Base-by-base conservation (phyloP, 225 moss, liverwort and hornwort genomes). In the Neckera pumila region DNA sequence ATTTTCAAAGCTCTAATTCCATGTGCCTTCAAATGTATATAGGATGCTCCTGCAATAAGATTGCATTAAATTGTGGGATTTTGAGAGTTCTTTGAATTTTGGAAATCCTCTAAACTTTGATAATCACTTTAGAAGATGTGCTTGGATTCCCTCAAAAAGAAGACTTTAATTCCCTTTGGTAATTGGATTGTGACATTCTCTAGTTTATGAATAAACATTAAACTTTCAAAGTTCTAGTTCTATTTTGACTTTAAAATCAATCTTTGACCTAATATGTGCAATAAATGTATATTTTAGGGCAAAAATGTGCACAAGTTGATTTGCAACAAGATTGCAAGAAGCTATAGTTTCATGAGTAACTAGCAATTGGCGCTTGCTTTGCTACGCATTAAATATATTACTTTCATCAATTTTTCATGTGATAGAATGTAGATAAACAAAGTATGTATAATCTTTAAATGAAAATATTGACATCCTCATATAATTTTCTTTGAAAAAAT, bases 231-330 rank as follows among this genome's bases (percentile, higher is more conserved):
- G 6, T 67, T 12, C 12, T 22, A 38, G 3, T 22, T 38, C 7
- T 36, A 38, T 38, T 38, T 4, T 38, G 12, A 20, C n/a, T n/a
- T 67, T 21, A n/a, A 67, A 69, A 38, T 38, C 38, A 69, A 69
- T n/a, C 12, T 0, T 0, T 12, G 0, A 22, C 4, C 22, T 1
- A 67, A 21, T 67, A 22, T 12, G 4, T 69, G 13, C 23, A 69
- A 38, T 69, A 6, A 38, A 12, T 69, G 12, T 2, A n/a, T 21
- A n/a, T n/a, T 67, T n/a, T 7, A 67, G 6, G 6, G n/a, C 21
- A n/a, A 67, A 17, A 20, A 20, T 67, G 20, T 69, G 1, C 1
- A 12, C 1, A 66, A 36, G 6, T 19, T 66, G 36, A 66, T 66
- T 65, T 36, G 36, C 11, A 36, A 6, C 19, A 65, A 36, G 12